Conservation (phyloP, 2,329 filamentous ascomycete species). For the Graphilbum ipis-grandicollis region DNA sequence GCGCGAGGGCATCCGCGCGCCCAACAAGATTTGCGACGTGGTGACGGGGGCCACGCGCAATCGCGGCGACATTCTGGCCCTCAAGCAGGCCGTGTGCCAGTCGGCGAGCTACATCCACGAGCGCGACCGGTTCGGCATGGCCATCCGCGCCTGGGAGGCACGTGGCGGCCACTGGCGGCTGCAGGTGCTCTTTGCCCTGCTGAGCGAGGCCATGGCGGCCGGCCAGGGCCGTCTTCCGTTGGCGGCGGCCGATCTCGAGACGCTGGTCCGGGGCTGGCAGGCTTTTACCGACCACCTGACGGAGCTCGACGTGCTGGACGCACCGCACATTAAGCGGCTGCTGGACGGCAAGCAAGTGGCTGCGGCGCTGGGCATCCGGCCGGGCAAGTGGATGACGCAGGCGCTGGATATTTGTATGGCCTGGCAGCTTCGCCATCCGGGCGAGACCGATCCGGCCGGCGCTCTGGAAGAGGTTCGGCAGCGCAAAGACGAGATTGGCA, state of each 20-base stretch:
- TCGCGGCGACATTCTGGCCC: slow-evolving; percentile 6
- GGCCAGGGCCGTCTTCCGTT: background rate
- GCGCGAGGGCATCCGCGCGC: slow-evolving; percentile 61
- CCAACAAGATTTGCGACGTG: slow-evolving; percentile 57
- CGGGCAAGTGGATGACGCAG: slow-evolving; percentile 69
- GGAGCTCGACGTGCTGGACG: slow-evolving; percentile 38
- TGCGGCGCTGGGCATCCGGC: slow-evolving; percentile 47
- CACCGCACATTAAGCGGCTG: slow-evolving; percentile 39
- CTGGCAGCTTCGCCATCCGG: slow-evolving; percentile 78
- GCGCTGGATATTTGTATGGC: slow-evolving; percentile 66
- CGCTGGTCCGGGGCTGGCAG: slow-evolving; percentile 33
- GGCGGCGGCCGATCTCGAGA: slow-evolving; percentile 15
- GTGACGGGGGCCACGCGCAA: slow-evolving; percentile 19
- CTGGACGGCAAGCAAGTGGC: slow-evolving; percentile 63
- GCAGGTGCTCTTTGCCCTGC: slow-evolving; percentile 50
- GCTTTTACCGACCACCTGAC: slow-evolving; percentile 36
- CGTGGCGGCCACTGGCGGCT: slow-evolving; percentile 47
- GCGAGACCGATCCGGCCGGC: slow-evolving; percentile 36
- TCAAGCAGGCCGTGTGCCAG: slow-evolving; percentile 33
- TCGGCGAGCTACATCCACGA: slow-evolving; percentile 26
- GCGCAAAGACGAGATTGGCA: slow-evolving; percentile 33
- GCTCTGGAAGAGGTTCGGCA: slow-evolving; percentile 42
- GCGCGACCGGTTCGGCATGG: slow-evolving; percentile 55
- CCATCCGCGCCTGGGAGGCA: slow-evolving; percentile 53
- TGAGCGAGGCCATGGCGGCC: slow-evolving; percentile 32